Evolutionary conservation across 371 early-diverging fungal genomes (phyloP), one percentile per base, ranked within the genome.

Genomic region (Haplosporangium sp.): DNA sequence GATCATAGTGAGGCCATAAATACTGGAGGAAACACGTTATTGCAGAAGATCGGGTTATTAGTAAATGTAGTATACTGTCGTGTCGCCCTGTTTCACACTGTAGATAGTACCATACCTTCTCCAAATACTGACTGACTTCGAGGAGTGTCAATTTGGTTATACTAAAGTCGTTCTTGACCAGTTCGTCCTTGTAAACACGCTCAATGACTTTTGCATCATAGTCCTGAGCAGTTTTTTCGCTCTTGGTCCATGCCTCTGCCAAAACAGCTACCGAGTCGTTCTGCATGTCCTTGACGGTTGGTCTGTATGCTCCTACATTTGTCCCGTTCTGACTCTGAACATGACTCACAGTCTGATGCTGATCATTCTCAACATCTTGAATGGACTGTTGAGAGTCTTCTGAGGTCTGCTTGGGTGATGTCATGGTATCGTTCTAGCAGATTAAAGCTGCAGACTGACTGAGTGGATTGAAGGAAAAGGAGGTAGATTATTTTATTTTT

Each of bases 91-190:
- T 27, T 27, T 27, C 27, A 27, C 9, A 4, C 27, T 34, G 34
- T 57, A 9, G 3, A 17, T 45, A 3, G 8, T 37, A 64, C 13
- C 19, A 44, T 83, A 92, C 92, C 88, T 91, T 90, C 86, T 96
- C 96, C 47, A 96, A 81, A 65, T 94, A 96, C 64, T 95, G 95
- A 45, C 83, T 86, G 59, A 89, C 87, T 74, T 96, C 96, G 39
- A 96, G 82, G 4, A 91, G 69, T 73, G 90, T 87, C 48, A 95
- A 53, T 38, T 88, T 91, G 9, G 85, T 72, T 13, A 87, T 67
- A 47, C 87, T 77, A 61, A 86, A 93, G n/a, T 82, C 66, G 35
- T 79, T 81, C 52, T 85, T 83, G 27, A 77, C 85, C 8, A 96
- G 84, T 69, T 93, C 89, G 4, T 85, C 83, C 10, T 74, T 63